phyloP scores from a whole-genome alignment of 2,329 filamentous ascomycete species.

The Colletotrichum sidae region DNA sequence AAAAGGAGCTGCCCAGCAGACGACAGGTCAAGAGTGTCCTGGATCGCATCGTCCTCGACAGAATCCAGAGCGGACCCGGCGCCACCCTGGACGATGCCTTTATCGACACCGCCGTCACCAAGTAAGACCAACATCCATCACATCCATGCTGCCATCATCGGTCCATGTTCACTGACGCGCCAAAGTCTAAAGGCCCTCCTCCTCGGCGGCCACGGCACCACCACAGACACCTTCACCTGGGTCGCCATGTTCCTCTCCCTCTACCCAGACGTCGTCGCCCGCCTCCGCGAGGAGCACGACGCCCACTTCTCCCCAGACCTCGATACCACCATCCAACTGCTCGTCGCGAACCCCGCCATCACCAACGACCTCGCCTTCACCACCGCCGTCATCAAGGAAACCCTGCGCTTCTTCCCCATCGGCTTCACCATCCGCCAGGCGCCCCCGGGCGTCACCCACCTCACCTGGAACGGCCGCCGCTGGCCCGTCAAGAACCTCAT shows the following conservation, averaged over 20 bases:
- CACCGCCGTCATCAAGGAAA: conserved; percentile 64
- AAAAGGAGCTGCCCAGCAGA: conserved; percentile 37
- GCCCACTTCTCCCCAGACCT: conserved; percentile 43
- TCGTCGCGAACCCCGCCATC: conserved; percentile 55
- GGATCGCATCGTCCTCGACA: conserved; percentile 42
- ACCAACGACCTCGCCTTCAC: conserved; percentile 64
- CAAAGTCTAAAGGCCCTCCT: conserved; percentile 42
- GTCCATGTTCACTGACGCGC: conserved; percentile 7
- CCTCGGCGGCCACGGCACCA: conserved; percentile 44
- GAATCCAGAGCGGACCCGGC: conserved; percentile 31
- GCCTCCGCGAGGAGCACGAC: conserved; percentile 42
- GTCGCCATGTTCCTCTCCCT: conserved; percentile 40
- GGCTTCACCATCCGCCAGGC: conserved; percentile 54
- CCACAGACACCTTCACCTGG: conserved; percentile 39
- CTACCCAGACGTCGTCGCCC: conserved; percentile 37
- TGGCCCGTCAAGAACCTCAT: conserved; percentile 50
- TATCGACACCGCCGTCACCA: conserved; percentile 39
- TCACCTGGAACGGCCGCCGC: conserved; percentile 50
- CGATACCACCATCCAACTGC: conserved; percentile 47
- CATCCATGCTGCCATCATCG: no score
- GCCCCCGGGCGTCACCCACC: conserved; percentile 46
- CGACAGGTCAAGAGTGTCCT: conserved; percentile 39
- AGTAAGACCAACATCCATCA: conserved; percentile 6
- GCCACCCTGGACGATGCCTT: conserved; percentile 35
- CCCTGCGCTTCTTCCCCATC: conserved; percentile 62